A percentile compares a stretch with the other conserved stretches of the same genome.
Conservation (phyloP, 345 rosid genomes). For the Corymbia maculata region DNA sequence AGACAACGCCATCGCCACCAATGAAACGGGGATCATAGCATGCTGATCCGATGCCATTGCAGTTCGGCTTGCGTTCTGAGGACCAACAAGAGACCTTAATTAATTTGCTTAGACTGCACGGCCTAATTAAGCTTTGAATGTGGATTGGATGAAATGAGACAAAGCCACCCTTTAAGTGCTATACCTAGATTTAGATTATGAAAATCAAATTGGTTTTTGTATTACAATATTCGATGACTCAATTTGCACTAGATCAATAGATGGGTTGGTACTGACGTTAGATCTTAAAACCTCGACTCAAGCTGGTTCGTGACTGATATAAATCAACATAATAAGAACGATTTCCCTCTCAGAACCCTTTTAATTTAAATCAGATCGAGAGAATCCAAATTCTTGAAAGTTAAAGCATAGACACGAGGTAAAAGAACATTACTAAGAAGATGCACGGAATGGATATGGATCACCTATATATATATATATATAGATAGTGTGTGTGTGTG, state of each 20-base stretch:
- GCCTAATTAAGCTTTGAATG: neutral
- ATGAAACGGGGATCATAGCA: conserved; percentile 8
- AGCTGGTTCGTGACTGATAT: neutral
- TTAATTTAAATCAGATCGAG: neutral
- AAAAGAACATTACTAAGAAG: neutral
- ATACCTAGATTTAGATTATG: neutral
- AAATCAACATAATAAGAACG: neutral
- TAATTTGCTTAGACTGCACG: neutral
- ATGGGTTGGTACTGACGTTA: neutral
- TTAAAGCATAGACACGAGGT: neutral
- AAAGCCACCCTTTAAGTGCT: neutral
- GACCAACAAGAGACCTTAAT: neutral
- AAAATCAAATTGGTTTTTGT: neutral
- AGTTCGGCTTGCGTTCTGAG: conserved; percentile 2
- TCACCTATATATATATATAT: too few species aligned
- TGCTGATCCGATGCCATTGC: conserved; percentile 4
- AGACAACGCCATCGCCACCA: conserved; percentile 7
- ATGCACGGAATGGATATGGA: neutral
- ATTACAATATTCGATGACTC: neutral
- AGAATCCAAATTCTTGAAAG: neutral
- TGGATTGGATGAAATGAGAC: neutral
- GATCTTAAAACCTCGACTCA: neutral
- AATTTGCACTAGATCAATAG: neutral
- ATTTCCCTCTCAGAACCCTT: neutral
- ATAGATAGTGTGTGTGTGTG: neutral